Percentiles rank a stretch among this genome's conserved stretches.
Conservation (phyloP, 179 eudicot species). For the Vitellaria paradoxa region DNA sequence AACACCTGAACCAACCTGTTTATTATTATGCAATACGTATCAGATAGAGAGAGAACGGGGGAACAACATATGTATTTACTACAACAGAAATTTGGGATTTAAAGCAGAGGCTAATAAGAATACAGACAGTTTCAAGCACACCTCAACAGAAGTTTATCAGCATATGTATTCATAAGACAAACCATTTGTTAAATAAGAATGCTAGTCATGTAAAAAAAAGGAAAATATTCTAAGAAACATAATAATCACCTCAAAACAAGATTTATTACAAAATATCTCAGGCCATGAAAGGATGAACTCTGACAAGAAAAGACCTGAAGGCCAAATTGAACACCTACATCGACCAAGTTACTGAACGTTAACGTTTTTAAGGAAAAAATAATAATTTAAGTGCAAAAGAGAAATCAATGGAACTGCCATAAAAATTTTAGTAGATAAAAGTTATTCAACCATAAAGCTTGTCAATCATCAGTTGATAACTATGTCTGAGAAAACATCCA, state of each 20-base stretch:
- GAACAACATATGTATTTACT: not conserved
- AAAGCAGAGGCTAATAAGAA: not conserved
- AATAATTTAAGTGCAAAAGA: not conserved
- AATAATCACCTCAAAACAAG: slow-evolving; percentile 85
- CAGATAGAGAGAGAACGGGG: slow-evolving; percentile 1
- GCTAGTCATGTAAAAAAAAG: not conserved
- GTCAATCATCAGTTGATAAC: not conserved
- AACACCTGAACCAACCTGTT: slow-evolving; percentile 95
- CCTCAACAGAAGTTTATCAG: too few species aligned
- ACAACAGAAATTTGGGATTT: not conserved
- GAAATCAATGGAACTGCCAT: not conserved
- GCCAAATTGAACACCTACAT: slow-evolving; percentile 92
- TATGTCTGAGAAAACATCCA: not conserved
- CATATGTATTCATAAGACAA: not conserved
- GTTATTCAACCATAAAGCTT: not conserved
- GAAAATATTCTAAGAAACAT: not conserved
- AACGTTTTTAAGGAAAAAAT: too few species aligned
- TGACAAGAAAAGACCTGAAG: slow-evolving; percentile 88
- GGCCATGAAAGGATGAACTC: slow-evolving; percentile 90
- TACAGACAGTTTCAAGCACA: not conserved
- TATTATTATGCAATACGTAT: not conserved
- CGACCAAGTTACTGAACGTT: not conserved
- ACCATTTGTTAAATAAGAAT: not conserved
- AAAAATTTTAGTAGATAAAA: not conserved
- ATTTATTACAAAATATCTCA: slow-evolving; percentile 54